Percentiles rank a stretch among this genome's conserved stretches.
These are phyloP conservation scores for Syncephalastrum racemosum DNA, from an alignment of 371 early-diverging fungal genomes.

Conservation along the genomic window DNA sequence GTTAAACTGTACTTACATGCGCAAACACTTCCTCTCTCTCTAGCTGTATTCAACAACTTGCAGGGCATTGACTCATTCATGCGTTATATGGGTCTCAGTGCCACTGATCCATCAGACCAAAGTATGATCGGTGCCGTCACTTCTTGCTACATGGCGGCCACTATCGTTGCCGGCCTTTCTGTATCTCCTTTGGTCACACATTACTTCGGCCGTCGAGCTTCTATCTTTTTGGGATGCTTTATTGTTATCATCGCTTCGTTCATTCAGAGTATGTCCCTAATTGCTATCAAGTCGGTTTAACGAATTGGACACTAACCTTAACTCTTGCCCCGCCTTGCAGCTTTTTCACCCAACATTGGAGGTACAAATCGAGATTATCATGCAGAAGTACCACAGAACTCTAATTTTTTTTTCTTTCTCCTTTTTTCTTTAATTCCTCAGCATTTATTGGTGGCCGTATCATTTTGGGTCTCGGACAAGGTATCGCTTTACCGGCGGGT, in stretches of 20 bases:
- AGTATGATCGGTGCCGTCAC: constrained; percentile 28
- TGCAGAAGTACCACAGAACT: not conserved
- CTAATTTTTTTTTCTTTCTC: constrained; percentile 5
- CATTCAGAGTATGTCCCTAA: constrained; percentile 14
- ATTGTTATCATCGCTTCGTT: constrained; percentile 24
- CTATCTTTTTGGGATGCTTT: constrained; percentile 23
- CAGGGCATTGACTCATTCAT: constrained; percentile 22
- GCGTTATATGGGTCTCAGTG: constrained; percentile 20
- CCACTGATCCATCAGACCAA: constrained; percentile 15
- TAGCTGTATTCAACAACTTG: constrained; percentile 31
- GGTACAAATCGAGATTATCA: not conserved
- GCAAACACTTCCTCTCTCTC: not conserved
- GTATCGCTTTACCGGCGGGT: constrained; percentile 28
- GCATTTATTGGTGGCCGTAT: constrained; percentile 29
- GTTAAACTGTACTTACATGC: not conserved
- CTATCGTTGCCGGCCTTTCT: constrained; percentile 22
- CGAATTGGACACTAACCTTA: not conserved
- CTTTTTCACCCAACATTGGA: constrained; percentile 26
- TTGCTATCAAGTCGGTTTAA: too few relatives aligned
- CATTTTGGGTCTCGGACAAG: constrained; percentile 26
- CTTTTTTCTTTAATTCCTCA: not conserved
- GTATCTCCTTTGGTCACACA: constrained; percentile 21
- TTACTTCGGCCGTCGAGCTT: constrained; percentile 25
- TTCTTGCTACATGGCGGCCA: constrained; percentile 25
- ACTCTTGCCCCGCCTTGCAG: constrained; percentile 1